Percentiles rank a stretch among this genome's conserved stretches.
phyloP scores from a whole-genome alignment of 106 monocot genomes.

The Narthecium ossifragum region DNA sequence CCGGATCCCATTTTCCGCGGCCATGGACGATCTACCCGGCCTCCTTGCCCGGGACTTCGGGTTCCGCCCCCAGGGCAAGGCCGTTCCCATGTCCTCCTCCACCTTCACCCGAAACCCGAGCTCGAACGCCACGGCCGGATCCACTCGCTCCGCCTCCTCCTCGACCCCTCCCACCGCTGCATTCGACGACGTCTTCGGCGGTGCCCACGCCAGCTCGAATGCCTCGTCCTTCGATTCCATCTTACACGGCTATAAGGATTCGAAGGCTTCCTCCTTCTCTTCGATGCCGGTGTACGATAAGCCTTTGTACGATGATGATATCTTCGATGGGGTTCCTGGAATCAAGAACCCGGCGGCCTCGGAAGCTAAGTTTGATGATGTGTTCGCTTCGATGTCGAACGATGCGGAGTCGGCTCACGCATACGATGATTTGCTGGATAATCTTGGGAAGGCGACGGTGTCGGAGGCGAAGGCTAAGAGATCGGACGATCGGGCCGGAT shows the following conservation, averaged over 20 bases:
- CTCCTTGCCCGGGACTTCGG: slow-evolving; percentile 60
- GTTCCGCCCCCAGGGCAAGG: slow-evolving; percentile 47
- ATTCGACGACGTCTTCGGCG: slow-evolving; percentile 29
- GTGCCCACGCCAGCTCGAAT: not conserved
- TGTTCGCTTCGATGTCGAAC: slow-evolving; percentile 32
- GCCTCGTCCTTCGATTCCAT: slow-evolving; percentile 13
- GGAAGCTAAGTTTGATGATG: slow-evolving; percentile 43
- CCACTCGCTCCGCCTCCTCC: slow-evolving; percentile 6
- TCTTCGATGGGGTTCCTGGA: slow-evolving; percentile 65
- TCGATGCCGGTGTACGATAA: slow-evolving; percentile 45
- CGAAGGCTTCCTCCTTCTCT: not conserved
- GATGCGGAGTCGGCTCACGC: slow-evolving; percentile 9
- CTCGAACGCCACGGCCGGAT: no score
- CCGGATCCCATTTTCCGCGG: no score
- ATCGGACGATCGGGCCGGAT: slow-evolving; percentile 1
- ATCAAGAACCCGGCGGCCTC: slow-evolving; percentile 33
- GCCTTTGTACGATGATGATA: slow-evolving; percentile 60
- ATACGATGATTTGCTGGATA: slow-evolving; percentile 43
- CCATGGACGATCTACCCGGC: slow-evolving; percentile 63
- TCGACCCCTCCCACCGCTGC: slow-evolving; percentile 3
- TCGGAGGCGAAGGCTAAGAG: slow-evolving; percentile 5
- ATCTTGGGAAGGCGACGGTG: slow-evolving; percentile 23
- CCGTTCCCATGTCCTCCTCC: slow-evolving; percentile 49
- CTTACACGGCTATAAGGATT: slow-evolving; percentile 19
- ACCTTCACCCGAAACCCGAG: no score